Conservation (phyloP, 768 basidiomycete genomes). For the Floccularia luteovirens region DNA sequence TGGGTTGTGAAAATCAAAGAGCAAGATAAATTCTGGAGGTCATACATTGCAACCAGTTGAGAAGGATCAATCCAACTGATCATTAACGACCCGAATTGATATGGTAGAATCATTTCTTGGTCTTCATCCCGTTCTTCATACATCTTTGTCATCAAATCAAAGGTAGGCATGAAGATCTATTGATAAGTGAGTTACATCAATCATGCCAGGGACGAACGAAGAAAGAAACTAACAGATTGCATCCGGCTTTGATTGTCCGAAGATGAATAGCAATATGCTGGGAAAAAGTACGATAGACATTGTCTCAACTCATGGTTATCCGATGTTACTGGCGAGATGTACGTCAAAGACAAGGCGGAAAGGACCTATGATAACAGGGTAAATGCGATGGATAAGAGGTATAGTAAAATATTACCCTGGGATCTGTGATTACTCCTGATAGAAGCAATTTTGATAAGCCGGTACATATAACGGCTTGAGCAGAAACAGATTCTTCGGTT, state of each 20-base stretch:
- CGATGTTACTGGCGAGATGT: conserved; percentile 79
- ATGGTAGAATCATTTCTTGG: conserved; percentile 64
- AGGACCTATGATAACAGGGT: conserved; percentile 20
- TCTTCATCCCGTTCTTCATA: conserved; percentile 64
- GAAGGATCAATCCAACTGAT: conserved; percentile 86
- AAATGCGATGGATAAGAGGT: not conserved
- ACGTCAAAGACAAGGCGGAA: conserved; percentile 42
- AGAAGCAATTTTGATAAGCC: conserved; percentile 89
- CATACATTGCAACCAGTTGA: conserved; percentile 48
- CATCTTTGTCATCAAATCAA: conserved; percentile 48
- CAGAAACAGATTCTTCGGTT: conserved; percentile 62
- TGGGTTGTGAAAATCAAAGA: conserved; percentile 1
- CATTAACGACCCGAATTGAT: conserved; percentile 73
- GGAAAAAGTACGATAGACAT: conserved; percentile 94
- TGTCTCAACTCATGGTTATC: conserved; percentile 85
- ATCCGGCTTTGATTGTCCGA: conserved; percentile 67
- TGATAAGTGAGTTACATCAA: conserved; percentile 2
- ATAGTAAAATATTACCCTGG: conserved; percentile 40
- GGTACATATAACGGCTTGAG: conserved; percentile 73
- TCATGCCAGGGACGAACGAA: not conserved
- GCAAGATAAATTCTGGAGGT: conserved; percentile 1
- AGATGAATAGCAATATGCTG: conserved; percentile 87
- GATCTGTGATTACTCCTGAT: conserved; percentile 75
- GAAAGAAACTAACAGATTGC: conserved; percentile 28
- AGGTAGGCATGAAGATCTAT: conserved; percentile 68